Conservation (phyloP, 179 eudicot species). For the Patellifolia procumbens region DNA sequence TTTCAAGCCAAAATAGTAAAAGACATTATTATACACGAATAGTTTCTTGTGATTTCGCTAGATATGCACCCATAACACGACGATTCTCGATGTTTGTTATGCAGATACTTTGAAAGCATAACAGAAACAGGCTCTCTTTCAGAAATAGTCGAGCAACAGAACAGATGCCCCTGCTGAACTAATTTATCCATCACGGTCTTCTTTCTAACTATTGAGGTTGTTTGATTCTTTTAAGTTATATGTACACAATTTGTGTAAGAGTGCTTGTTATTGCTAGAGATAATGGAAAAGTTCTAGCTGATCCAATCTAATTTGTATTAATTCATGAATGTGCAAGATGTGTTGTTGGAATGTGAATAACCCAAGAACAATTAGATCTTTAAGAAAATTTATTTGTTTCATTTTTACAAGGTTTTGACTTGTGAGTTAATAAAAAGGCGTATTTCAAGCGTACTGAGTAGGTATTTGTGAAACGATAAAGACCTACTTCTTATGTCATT, state of each 20-base stretch:
- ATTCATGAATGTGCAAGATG: not conserved
- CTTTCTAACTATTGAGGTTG: not conserved
- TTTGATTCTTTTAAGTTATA: slow-evolving; percentile 8
- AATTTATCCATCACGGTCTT: not conserved
- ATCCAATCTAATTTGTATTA: not conserved
- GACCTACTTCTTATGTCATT: no score
- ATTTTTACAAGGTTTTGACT: no score
- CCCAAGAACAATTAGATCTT: not conserved
- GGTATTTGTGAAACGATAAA: not conserved
- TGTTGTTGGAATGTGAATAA: not conserved
- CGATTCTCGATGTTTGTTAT: not conserved
- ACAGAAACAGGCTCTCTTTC: slow-evolving; percentile 31
- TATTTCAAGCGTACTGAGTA: no score
- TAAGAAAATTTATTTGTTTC: not conserved
- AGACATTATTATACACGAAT: no score
- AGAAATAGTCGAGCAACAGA: slow-evolving; percentile 29
- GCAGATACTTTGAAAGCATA: slow-evolving; percentile 37
- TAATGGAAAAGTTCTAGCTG: not conserved
- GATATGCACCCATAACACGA: not conserved
- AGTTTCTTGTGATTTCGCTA: no score
- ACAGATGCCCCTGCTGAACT: slow-evolving; percentile 30
- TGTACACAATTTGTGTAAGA: slow-evolving; percentile 4
- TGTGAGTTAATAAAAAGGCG: no score
- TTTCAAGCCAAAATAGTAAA: no score
- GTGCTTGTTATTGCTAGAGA: not conserved